Base-by-base conservation (phyloP, 257 asterid genomes). In the Solanum ahanhuiri region DNA sequence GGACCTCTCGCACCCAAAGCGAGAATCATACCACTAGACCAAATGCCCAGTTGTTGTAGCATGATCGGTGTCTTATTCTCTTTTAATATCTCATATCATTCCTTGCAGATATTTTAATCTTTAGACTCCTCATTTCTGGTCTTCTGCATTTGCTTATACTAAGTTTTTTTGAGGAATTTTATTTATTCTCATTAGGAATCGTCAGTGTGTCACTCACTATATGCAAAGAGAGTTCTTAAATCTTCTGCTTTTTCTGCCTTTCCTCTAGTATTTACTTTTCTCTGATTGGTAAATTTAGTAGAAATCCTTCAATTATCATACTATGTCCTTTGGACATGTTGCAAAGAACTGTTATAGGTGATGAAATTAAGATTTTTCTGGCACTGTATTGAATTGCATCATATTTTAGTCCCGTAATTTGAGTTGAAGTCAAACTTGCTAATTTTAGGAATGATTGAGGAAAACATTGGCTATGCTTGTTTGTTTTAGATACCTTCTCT, bases 21-120 rank as follows among this genome's bases (percentile, higher is more conserved):
- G 91, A 91, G 98, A 94, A 93, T 95, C 97, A 92, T 95, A 90
- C 95, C 96, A 91, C 96, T 91, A 93, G 94, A 93, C 98, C 98
- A 92, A 94, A 91, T 93, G 96, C 95, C 94, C 98, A 54, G 64
- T 17, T 54, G 23, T 54, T 54, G 5, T 14, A 51, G 22, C 58
- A 15, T 15, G 8, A 4, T 14, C 20, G 22, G 22, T 14, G 58
- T 14, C 22, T 51, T 14, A 51, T 51, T 51, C 22, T 14, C 58
- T 15, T 14, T 51, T 14, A 48, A 48, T 51, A 48, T 15, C 20
- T 51, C 58, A 15, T 51, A 51, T 51, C 60, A 51, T 51, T 51
- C 60, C 60, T 51, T 51, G 60, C 60, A 51, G 60, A 51, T 48
- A 51, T 48, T 14, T 48, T 48, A 4, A 51, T 51, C 58, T 15